Percentiles rank a stretch among this genome's conserved stretches.
Conservation (phyloP, 257 asterid genomes). For the Galeopsis tetrahit region DNA sequence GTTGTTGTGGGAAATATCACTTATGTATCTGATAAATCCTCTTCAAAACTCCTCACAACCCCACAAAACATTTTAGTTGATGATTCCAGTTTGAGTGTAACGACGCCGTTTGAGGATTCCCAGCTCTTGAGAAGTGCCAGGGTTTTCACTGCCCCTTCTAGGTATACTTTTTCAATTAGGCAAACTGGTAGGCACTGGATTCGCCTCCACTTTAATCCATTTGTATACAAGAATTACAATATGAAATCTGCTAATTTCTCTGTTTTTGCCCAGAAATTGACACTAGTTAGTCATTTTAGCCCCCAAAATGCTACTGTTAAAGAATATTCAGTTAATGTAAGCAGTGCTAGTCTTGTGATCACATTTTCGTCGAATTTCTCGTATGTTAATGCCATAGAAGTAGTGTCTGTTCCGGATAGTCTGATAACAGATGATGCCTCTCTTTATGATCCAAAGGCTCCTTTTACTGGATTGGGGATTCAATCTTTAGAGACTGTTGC, state of each 20-base stretch:
- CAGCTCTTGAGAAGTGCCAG: constrained; percentile 54
- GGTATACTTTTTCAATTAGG: constrained; percentile 51
- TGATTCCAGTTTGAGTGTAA: constrained; percentile 35
- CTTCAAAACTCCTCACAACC: constrained; percentile 50
- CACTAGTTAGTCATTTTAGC: constrained; percentile 47
- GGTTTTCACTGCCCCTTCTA: constrained; percentile 51
- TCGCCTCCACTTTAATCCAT: constrained; percentile 56
- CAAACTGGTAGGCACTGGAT: constrained; percentile 64
- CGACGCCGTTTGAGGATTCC: constrained; percentile 44
- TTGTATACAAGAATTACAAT: constrained; percentile 44
- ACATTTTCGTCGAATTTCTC: constrained; percentile 53
- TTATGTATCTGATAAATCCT: constrained; percentile 53
- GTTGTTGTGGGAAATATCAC: constrained; percentile 50
- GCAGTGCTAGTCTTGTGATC: constrained; percentile 49
- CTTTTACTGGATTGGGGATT: constrained; percentile 47
- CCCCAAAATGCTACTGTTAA: constrained; percentile 48
- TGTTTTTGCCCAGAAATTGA: constrained; percentile 47
- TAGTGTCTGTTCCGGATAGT: constrained; percentile 63
- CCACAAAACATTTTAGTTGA: constrained; percentile 47
- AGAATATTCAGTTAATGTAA: constrained; percentile 59
- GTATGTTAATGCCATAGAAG: constrained; percentile 69
- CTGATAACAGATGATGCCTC: constrained; percentile 66
- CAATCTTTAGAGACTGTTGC: constrained; percentile 66
- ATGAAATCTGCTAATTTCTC: constrained; percentile 62
- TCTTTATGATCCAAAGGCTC: constrained; percentile 44